These are phyloP conservation scores for Podosphaera xanthii DNA, from an alignment of 2,329 filamentous ascomycete genomes.

Conservation along the genomic window DNA sequence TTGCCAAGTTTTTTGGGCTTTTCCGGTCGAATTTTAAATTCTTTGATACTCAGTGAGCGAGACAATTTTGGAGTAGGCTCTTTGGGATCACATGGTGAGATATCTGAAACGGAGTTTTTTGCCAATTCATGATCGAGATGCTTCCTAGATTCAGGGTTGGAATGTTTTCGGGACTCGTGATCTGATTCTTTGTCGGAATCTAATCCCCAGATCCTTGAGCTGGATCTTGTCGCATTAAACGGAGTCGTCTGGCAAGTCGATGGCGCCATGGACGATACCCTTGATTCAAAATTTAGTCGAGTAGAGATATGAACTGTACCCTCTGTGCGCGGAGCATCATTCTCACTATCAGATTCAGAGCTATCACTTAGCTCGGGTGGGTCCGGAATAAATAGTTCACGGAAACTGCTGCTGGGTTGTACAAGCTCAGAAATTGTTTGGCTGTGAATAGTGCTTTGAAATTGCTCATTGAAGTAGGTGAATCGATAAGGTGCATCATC, in stretches of 20 bases:
- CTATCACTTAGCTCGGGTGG: conserved; percentile 54
- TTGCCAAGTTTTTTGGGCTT: conserved; percentile 44
- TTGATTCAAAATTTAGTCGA: conserved; percentile 21
- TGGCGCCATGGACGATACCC: conserved; percentile 5
- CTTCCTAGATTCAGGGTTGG: conserved; percentile 1
- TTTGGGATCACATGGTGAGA: conserved; percentile 8
- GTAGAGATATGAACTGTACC: conserved; percentile 12
- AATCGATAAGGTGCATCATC: conserved; percentile 86
- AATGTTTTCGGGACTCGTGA: neutral
- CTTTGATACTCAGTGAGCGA: conserved; percentile 18
- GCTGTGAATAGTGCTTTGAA: conserved; percentile 86
- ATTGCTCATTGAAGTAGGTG: conserved; percentile 96
- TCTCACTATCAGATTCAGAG: conserved; percentile 36
- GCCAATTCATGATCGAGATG: conserved; percentile 3
- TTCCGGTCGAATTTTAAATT: conserved; percentile 2
- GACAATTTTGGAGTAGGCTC: conserved; percentile 9
- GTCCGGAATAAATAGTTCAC: conserved; percentile 76
- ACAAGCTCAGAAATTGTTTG: conserved; percentile 85
- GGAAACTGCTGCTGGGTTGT: conserved; percentile 64
- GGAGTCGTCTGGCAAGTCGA: conserved; percentile 21
- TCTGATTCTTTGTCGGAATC: neutral
- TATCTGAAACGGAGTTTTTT: conserved; percentile 7
- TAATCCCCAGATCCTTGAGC: conserved; percentile 8
- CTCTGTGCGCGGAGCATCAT: conserved; percentile 16
- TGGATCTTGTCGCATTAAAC: conserved; percentile 7